Conservation (phyloP, 805 yeast species). For the Myxozyma udenii region DNA sequence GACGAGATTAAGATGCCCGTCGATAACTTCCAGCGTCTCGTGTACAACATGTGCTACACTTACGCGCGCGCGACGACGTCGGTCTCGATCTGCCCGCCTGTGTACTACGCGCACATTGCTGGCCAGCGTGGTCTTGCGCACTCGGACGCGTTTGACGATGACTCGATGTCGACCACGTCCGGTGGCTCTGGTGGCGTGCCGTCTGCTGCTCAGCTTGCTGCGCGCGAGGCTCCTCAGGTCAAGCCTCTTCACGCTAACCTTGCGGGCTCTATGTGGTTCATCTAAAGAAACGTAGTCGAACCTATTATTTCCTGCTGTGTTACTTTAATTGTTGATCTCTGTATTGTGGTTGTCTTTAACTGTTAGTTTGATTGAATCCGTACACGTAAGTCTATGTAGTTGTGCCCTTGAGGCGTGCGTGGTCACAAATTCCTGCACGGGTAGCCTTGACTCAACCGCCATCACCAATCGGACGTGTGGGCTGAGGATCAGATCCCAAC, state of each 20-base stretch:
- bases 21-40: constrained; percentile 25
- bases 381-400: neutral
- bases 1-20: constrained; percentile 36
- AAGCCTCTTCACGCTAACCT: constrained; percentile 9
- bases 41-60: constrained; percentile 37
- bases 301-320: neutral
- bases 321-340: neutral
- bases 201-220: neutral
- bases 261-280: constrained; percentile 13
- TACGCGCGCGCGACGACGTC: constrained; percentile 39
- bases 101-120: constrained; percentile 37
- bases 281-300: neutral
- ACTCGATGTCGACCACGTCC: constrained; percentile 6
- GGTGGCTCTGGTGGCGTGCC: constrained; percentile 4
- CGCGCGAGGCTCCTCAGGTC: neutral
- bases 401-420: neutral
- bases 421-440: neutral
- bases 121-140: constrained; percentile 40
- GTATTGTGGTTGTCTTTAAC: neutral
- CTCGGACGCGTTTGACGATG: constrained; percentile 8
- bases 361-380: neutral
- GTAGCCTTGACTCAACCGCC: neutral
- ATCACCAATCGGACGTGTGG: neutral
- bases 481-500: too few relatives aligned
- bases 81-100: constrained; percentile 40